Conservation (phyloP, 2,329 filamentous ascomycete genomes). For the Cercospora brassicicola region DNA sequence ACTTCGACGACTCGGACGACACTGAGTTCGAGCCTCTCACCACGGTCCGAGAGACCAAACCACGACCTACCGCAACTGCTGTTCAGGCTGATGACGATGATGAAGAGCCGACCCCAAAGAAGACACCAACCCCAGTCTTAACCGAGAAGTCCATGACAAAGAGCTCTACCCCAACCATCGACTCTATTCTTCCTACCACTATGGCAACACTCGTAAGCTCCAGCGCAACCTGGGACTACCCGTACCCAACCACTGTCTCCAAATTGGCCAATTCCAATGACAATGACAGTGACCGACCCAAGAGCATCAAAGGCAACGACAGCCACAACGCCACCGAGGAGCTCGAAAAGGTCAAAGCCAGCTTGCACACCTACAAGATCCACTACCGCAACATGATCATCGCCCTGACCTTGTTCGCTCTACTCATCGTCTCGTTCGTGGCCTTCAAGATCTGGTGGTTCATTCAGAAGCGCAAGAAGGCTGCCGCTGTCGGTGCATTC, state of each 20-base stretch:
- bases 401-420: conserved; percentile 6
- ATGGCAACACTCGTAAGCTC: neutral
- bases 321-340: neutral
- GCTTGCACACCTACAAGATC: conserved; percentile 7
- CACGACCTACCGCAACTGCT: neutral
- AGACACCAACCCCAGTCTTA: neutral
- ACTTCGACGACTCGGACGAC: neutral
- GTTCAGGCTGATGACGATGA: neutral
- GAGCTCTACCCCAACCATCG: conserved; percentile 1
- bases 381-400: conserved; percentile 15
- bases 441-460: conserved; percentile 15
- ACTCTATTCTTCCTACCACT: conserved; percentile 1
- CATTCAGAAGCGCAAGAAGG: conserved; percentile 4
- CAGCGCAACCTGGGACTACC: neutral
- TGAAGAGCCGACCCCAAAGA: neutral
- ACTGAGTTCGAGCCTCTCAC: neutral
- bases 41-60: neutral
- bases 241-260: neutral
- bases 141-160: neutral
- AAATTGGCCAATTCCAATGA: neutral
- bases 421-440: conserved; percentile 4
- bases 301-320: conserved; percentile 1
- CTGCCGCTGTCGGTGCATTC: neutral
- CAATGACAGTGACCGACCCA: neutral
- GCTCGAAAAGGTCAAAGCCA: conserved; percentile 6